phyloP scores from a whole-genome alignment of 108 stramenopile genomes.

The Nitzschia putrida region DNA sequence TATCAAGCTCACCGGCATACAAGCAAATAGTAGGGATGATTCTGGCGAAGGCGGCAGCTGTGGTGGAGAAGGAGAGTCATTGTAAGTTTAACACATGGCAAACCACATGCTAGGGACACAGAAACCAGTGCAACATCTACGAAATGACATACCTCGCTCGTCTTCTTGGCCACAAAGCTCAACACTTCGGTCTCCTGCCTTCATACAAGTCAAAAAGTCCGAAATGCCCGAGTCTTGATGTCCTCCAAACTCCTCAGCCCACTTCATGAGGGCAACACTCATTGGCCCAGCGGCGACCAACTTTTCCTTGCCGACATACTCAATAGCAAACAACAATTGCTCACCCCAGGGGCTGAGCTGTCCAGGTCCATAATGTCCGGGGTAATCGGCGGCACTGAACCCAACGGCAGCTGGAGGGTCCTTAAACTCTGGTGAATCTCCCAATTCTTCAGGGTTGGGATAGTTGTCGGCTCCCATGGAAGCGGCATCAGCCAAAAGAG shows the following conservation, averaged over 20 bases:
- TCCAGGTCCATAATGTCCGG: constrained; percentile 23
- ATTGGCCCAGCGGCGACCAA: constrained; percentile 15
- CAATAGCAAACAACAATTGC: constrained; percentile 21
- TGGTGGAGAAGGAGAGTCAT: no score
- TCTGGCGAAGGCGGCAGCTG: constrained; percentile 12
- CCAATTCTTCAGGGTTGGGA: neutral
- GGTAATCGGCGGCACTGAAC: constrained; percentile 18
- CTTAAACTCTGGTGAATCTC: constrained; percentile 20
- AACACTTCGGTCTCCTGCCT: constrained; percentile 16
- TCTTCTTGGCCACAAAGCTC: constrained; percentile 22
- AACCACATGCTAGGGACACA: no score
- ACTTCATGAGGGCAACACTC: constrained; percentile 21
- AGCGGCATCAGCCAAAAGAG: constrained; percentile 20
- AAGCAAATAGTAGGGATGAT: constrained; percentile 22
- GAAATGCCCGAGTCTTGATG: constrained; percentile 9
- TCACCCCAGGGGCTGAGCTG: constrained; percentile 27
- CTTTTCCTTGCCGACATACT: constrained; percentile 15
- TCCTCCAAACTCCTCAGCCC: constrained; percentile 22
- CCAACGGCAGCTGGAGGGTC: constrained; percentile 25
- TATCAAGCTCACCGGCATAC: constrained; percentile 23
- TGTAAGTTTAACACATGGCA: no score
- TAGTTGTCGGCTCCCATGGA: constrained; percentile 16
- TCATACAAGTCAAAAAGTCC: constrained; percentile 19
- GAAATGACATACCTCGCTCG: constrained; percentile 15
- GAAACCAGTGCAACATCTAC: no score